Conservation (phyloP, 1,139 yeast genomes). For the Taiozyma sp. region DNA sequence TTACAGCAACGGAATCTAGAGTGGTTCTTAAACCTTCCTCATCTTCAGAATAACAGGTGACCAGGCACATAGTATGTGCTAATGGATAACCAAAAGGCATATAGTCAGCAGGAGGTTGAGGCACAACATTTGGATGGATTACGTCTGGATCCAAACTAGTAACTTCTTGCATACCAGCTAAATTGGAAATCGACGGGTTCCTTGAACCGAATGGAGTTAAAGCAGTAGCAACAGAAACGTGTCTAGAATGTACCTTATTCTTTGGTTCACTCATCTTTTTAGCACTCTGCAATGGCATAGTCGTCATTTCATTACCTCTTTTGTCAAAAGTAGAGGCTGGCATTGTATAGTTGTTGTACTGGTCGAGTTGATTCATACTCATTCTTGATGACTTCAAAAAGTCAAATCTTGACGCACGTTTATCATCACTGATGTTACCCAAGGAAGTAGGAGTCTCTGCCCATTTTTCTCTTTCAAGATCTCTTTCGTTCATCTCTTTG, state of each 20-base stretch:
- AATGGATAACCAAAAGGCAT: constrained; percentile 88
- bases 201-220: constrained; percentile 33
- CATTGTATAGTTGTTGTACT: constrained; percentile 7
- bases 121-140: constrained; percentile 66
- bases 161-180: constrained; percentile 24
- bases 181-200: constrained; percentile 20
- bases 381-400: constrained; percentile 22
- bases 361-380: constrained; percentile 14
- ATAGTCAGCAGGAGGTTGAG: constrained; percentile 87
- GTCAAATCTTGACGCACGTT: constrained; percentile 23
- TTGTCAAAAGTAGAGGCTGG: constrained; percentile 8
- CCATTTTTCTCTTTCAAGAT: constrained; percentile 74
- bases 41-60: constrained; percentile 95
- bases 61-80: constrained; percentile 77
- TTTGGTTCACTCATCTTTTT: constrained; percentile 5
- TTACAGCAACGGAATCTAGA: constrained; percentile 84
- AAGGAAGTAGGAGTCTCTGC: constrained; percentile 49
- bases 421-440: constrained; percentile 35
- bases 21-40: constrained; percentile 82
- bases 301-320: constrained; percentile 26
- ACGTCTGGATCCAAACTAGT: constrained; percentile 63
- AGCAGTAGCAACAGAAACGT: constrained; percentile 6
- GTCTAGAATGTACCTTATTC: constrained; percentile 10
- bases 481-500: constrained; percentile 47
- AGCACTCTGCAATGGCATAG: constrained; percentile 33